Base-by-base conservation (phyloP, 306 rosid species). In the Canavalia gladiata region DNA sequence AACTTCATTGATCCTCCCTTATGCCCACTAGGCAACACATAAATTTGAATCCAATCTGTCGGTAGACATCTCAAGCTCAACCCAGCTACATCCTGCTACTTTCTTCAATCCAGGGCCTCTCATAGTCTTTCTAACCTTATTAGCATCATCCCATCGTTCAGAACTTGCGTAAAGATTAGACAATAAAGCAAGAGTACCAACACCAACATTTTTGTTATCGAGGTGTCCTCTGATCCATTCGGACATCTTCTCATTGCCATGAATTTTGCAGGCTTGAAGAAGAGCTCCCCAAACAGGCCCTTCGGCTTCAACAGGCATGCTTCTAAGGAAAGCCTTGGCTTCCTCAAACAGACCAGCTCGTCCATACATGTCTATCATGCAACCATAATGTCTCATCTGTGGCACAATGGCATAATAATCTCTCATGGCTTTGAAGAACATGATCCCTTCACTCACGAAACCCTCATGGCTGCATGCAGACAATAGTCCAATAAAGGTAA, bases 401-500 rank as follows among this genome's bases (percentile, higher is more conserved):
- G 88, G 88, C 25, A 70, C 76, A 8, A 84, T 84, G 56, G 83
- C 86, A 30, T 91, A 94, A 51, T 68, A 82, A 64, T 86, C 78
- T 77, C 84, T 83, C 94, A 94, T 90, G 46, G 89, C 94, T 55
- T 83, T 80, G 74, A 88, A 94, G 50, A 94, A 75, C 87, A 81
- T 89, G 80, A 82, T 47, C 52, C 87, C 91, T 58, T 85, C 76
- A 34, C 59, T 30, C 6, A 88, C 82, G 7, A 85, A 29, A 8
- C 89, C 95, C 1, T 71, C 88, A 72, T 94, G 95, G 84, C 92
- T 90, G 84, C 96, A 92, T 0, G 94, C 93, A 43, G 91, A 86
- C 72, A 94, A 82, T 54, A 94, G 73, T 74, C 94, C 87, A 37
- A 94, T 70, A 68, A 92, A 94, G 25, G 90, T 89, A 33, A 92